Evolutionary conservation across 2,329 filamentous ascomycete species (phyloP).

Genomic region (Penicillium expansum): DNA sequence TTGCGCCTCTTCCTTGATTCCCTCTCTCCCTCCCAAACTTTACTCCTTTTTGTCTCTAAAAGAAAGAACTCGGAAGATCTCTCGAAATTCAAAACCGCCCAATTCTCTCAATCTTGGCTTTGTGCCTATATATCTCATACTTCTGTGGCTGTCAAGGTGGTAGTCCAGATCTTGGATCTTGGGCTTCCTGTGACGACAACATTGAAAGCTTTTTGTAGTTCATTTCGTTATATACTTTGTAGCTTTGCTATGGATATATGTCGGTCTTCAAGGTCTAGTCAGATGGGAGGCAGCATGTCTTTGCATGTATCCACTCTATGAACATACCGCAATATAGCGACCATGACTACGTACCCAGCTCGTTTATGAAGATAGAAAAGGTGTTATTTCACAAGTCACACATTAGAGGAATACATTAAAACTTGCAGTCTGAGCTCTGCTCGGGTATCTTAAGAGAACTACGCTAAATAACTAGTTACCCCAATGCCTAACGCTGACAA

Average conservation of each 20-base stretch:
- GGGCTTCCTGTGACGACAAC: not conserved
- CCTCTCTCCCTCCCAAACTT: slow-evolving; percentile 21
- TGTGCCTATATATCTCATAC: slow-evolving; percentile 4
- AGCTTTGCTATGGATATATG: not conserved
- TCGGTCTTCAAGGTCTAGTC: not conserved
- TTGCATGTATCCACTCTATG: not conserved
- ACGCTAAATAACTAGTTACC: not conserved
- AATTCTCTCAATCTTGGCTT: slow-evolving; percentile 27
- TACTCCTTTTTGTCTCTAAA: slow-evolving; percentile 33
- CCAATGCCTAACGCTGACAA: not conserved
- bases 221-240: not conserved
- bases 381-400: not conserved
- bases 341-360: not conserved
- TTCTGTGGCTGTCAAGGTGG: not conserved
- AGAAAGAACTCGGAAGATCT: slow-evolving; percentile 38
- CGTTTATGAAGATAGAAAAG: not conserved
- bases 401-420: not conserved
- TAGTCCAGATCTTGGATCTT: not conserved
- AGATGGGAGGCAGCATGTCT: not conserved
- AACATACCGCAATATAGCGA: not conserved
- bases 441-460: slow-evolving; percentile 6
- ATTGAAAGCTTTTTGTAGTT: not conserved
- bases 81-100: slow-evolving; percentile 37
- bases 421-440: not conserved
- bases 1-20: slow-evolving; percentile 34